Evolutionary conservation across 805 yeast genomes (phyloP), one percentile per base, ranked within the genome.

Genomic region (Myxozyma geophila): DNA sequence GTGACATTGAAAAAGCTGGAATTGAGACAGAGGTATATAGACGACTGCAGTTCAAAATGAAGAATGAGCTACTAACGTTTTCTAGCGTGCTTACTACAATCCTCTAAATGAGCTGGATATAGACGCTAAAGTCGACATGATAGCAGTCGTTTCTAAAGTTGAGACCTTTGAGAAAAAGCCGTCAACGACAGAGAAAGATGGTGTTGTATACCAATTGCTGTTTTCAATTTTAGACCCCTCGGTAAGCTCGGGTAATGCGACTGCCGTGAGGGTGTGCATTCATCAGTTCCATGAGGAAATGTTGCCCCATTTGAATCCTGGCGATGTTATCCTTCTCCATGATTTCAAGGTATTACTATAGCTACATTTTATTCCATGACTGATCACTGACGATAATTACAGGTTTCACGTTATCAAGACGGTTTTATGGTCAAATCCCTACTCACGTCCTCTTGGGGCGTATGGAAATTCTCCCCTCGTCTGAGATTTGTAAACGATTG

Each of bases 191-290:
- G 54, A 46, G 33, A 10, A 39, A 39, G 21, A 12, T 7, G 48
- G 49, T 39, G 40, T 47, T 12, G 19, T 47, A 7, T 59, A 33
- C 23, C 52, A 39, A 28, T n/a, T 54, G 19, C 17, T 28, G 36
- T 21, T 62, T 36, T 13, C 48, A 7, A 47, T 64, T 39, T 37
- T 49, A 5, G 67, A 63, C 40, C 58, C 61, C 1, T 63, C 67
- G 1, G n/a, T 51, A 8, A 19, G 15, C 15, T 12, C 33, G 1
- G 58, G 40, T 23, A 40, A 35, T 6, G n/a, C 21, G 4, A 21
- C 48, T 13, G 43, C 10, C 4, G 66, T 62, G 12, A 44, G 49
- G 2, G 55, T 52, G 1, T 52, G 55, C 19, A 43, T 61, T 13
- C 51, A 41, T 15, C 62, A 58, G 13, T 48, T 23, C 35, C 28